A percentile compares a stretch with the other conserved stretches of the same genome.
phyloP scores from a whole-genome alignment of 163 green algal genomes.

The Volvox carteri region DNA sequence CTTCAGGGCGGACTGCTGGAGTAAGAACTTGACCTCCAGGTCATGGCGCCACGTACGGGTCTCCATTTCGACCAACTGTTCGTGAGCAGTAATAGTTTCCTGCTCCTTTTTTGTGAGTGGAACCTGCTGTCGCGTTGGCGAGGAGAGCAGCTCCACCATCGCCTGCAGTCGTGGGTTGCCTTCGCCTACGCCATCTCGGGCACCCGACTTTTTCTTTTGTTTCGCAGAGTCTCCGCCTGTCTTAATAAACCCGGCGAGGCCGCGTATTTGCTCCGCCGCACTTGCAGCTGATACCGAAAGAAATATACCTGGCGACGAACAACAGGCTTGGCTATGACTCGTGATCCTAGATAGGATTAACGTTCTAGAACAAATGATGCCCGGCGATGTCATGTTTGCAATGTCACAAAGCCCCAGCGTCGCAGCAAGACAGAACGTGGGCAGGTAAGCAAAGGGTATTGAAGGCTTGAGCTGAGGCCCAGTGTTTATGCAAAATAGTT shows the following conservation, averaged over 20 bases:
- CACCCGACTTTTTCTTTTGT: conserved; percentile 2
- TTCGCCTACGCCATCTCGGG: neutral
- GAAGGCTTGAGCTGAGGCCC: too few species aligned
- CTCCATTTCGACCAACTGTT: neutral
- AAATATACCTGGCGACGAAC: neutral
- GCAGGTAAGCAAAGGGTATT: too few species aligned
- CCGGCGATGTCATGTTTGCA: neutral
- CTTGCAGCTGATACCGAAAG: neutral
- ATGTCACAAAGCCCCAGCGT: too few species aligned
- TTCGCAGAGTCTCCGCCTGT: neutral
- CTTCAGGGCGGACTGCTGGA: conserved; percentile 44
- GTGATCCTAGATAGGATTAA: neutral
- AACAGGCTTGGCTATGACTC: conserved; percentile 12
- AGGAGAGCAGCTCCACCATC: conserved; percentile 10
- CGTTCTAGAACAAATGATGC: neutral
- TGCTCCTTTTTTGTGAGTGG: conserved; percentile 2
- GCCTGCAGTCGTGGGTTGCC: conserved; percentile 12
- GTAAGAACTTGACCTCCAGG: conserved; percentile 51
- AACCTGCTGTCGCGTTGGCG: neutral
- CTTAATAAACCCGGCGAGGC: conserved; percentile 12
- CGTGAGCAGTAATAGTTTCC: neutral
- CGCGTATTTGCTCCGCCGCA: conserved; percentile 18
- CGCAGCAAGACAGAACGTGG: too few species aligned
- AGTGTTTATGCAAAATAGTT: too few species aligned
- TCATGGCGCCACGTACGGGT: conserved; percentile 13